Conservation (phyloP, 2,329 filamentous ascomycete species). For the Fusarium sp. region DNA sequence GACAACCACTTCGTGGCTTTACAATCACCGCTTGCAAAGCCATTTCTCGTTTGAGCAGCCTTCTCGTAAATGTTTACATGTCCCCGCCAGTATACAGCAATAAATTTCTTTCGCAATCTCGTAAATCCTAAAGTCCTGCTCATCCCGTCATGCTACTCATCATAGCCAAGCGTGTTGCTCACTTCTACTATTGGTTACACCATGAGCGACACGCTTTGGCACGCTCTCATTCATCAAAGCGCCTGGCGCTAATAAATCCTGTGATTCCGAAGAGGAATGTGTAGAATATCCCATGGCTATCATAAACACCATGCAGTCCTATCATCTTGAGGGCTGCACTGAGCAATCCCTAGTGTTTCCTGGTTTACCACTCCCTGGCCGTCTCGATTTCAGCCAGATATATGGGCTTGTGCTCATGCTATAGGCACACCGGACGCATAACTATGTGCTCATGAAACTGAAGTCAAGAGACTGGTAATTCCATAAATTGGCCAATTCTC, state of each 20-base stretch:
- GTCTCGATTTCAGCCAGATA: neutral
- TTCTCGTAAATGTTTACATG: neutral
- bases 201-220: neutral
- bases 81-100: neutral
- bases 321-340: neutral
- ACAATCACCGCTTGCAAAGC: neutral
- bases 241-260: neutral
- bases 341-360: neutral
- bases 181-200: neutral
- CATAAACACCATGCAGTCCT: neutral
- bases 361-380: neutral
- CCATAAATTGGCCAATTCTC: slow-evolving; percentile 47
- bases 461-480: slow-evolving; percentile 48
- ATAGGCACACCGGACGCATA: neutral
- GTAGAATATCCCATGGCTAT: neutral
- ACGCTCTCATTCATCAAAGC: neutral
- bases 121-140: neutral
- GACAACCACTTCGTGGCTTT: neutral
- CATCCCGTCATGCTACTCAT: neutral
- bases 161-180: neutral
- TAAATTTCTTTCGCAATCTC: neutral
- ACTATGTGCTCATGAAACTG: slow-evolving; percentile 38
- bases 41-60: neutral
- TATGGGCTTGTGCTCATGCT: neutral
- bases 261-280: neutral